These are phyloP conservation scores for Botrytis medusae DNA, from an alignment of 2,329 filamentous ascomycete species.

Conservation along the genomic window DNA sequence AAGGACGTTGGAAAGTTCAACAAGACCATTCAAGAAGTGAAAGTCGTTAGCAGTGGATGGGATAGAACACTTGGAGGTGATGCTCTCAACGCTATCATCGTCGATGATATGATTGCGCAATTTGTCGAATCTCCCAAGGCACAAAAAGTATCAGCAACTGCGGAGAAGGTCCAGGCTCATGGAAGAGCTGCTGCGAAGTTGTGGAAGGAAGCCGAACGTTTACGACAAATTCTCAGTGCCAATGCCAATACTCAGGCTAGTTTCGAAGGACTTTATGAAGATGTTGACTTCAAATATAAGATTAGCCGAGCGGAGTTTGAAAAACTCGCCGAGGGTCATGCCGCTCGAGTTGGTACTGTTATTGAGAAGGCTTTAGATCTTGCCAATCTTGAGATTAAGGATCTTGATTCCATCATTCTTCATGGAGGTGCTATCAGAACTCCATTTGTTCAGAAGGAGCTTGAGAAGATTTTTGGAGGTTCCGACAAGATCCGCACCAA, in stretches of 20 bases:
- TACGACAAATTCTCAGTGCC: conserved; percentile 88
- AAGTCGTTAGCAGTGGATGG: conserved; percentile 83
- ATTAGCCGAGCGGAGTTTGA: conserved; percentile 79
- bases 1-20: conserved; percentile 93
- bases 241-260: conserved; percentile 78
- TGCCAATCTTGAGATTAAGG: conserved; percentile 69
- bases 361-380: conserved; percentile 72
- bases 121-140: conserved; percentile 71
- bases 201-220: conserved; percentile 85
- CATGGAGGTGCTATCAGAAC: conserved; percentile 89
- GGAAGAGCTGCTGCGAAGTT: conserved; percentile 86
- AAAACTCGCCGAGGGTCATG: conserved; percentile 66
- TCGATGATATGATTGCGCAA: conserved; percentile 82
- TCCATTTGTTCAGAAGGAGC: conserved; percentile 87
- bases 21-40: conserved; percentile 96
- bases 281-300: conserved; percentile 92
- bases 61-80: conserved; percentile 89
- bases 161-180: conserved; percentile 66
- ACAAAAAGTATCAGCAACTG: conserved; percentile 62
- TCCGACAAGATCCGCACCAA: conserved; percentile 83
- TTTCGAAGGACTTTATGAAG: conserved; percentile 88
- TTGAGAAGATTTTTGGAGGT: conserved; percentile 72
- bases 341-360: conserved; percentile 65
- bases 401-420: conserved; percentile 87
- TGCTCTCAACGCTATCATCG: conserved; percentile 79